Percentiles rank a stretch among this genome's conserved stretches.
Conservation (phyloP, 192 early-diverging fungal species). For the Coemansia sp. region DNA sequence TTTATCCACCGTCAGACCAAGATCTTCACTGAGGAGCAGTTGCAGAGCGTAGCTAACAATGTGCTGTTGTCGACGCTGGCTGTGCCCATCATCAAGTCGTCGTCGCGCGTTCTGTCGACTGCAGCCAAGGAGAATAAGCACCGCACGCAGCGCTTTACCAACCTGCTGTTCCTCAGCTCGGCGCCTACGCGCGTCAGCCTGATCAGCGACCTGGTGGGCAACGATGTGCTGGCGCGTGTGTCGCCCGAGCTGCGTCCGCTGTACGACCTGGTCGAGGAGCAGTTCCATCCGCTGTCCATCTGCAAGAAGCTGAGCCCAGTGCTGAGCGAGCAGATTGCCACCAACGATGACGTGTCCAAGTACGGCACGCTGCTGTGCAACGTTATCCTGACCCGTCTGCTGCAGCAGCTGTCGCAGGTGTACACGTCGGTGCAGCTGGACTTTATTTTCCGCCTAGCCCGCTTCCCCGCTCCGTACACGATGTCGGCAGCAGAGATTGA, state of each 20-base stretch:
- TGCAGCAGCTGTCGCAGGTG: conserved; percentile 98
- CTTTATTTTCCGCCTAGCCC: conserved; percentile 82
- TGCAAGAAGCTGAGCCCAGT: conserved; percentile 95
- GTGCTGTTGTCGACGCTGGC: conserved; percentile 93
- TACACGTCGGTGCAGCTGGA: conserved; percentile 97
- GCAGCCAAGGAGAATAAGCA: conserved; percentile 78
- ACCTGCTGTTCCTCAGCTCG: conserved; percentile 79
- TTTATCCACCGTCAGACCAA: conserved; percentile 75
- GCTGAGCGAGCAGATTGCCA: conserved; percentile 63
- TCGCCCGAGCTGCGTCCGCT: conserved; percentile 86
- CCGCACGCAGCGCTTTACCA: conserved; percentile 77
- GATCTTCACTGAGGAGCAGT: conserved; percentile 82
- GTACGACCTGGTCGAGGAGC: conserved; percentile 95
- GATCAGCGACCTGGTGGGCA: conserved; percentile 86
- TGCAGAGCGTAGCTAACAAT: conserved; percentile 84
- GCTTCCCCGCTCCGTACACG: conserved; percentile 83
- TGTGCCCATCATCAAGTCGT: conserved; percentile 91
- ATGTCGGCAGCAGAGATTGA: conserved; percentile 87
- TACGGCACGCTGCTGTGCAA: conserved; percentile 94
- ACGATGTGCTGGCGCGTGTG: conserved; percentile 81
- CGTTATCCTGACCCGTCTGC: conserved; percentile 93
- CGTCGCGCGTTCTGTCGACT: conserved; percentile 68
- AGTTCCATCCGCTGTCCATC: conserved; percentile 98
- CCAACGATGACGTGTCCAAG: conserved; percentile 75
- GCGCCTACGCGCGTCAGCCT: conserved; percentile 87